These are phyloP conservation scores for Lactifluus volemus DNA, from an alignment of 768 basidiomycete genomes.

Conservation along the genomic window DNA sequence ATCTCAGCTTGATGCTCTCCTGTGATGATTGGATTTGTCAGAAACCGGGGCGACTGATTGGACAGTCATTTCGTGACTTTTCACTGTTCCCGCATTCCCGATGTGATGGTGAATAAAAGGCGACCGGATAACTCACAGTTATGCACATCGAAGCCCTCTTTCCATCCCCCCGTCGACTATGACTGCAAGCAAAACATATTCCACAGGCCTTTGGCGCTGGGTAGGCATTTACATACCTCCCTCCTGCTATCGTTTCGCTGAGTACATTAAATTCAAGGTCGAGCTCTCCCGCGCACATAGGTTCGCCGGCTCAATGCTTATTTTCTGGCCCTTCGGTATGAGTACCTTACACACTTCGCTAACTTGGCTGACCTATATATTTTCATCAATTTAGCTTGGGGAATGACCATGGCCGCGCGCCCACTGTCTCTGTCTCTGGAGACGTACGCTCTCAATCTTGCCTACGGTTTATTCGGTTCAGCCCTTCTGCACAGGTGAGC, in stretches of 20 bases:
- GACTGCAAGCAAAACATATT: background rate
- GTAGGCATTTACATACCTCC: background rate
- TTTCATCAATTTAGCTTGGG: constrained; percentile 15
- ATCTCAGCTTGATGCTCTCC: too few relatives aligned
- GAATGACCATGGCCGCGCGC: constrained; percentile 20
- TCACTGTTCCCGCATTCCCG: too few relatives aligned
- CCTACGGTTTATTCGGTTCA: background rate
- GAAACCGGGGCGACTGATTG: too few relatives aligned
- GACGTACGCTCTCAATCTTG: background rate
- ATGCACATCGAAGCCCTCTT: background rate
- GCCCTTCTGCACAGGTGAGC: constrained; percentile 3
- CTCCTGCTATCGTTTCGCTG: background rate
- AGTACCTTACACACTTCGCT: background rate
- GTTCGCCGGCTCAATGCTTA: constrained; percentile 20
- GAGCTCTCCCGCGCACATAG: constrained; percentile 22
- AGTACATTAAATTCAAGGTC: background rate
- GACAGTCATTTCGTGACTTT: too few relatives aligned
- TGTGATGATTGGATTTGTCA: too few relatives aligned
- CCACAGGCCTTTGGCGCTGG: constrained; percentile 1
- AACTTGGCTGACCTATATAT: background rate
- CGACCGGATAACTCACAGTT: background rate
- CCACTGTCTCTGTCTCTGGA: constrained; percentile 8
- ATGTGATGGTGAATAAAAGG: background rate
- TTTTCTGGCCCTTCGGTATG: constrained; percentile 21
- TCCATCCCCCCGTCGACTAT: background rate